Base-by-base conservation (phyloP, 2,329 filamentous ascomycete species). In the Fusarium sp. region DNA sequence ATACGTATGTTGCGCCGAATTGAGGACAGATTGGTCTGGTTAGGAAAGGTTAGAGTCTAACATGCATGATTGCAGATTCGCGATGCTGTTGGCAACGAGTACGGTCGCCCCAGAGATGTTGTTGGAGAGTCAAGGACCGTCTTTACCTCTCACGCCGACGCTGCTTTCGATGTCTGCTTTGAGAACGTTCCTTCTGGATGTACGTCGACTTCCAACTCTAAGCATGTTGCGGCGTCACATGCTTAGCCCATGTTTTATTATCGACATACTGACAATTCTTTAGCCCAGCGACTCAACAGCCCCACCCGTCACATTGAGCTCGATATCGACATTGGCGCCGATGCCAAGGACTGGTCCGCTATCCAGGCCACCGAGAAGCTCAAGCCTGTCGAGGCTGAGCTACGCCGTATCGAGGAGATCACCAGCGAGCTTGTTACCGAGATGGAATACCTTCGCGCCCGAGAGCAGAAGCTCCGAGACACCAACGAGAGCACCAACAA, bases 401-500 rank as follows among this genome's bases (percentile, higher is more conserved):
- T 99, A 77, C 91, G 94, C 77, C 90, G 94, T 74, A 92, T 98
- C 77, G 94, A 97, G 81, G 96, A 98, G 83, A 87, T 95, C 79
- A 92, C 97, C 41, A 87, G 86, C 72, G 95, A 98, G 84, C 90
- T 98, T 70, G 95, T 98, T 51, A 82, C 82, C 69, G 95, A 98
- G 87, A 97, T 99, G 95, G 95, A 98, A 72, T 99, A 98, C 83
- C 88, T 99, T 76, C 89, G 96, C 72, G 77, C 82, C 41, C 89
- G 96, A 76, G 96, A 99, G 86, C 94, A 97, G 88, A 97, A 94
- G 86, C 88, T 99, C 76, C 88, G 96, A 80, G 95, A 99, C 84
- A 99, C 96, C 75, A 99, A 99, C 82, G 96, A 99, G 91, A 98
- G 95, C 86, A 99, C 96, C 73, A 99, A 99, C 84, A 96, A 92